Percentiles rank a stretch among this genome's conserved stretches.
These are phyloP conservation scores for Neofusicoccum kwambonambiense DNA, from an alignment of 2,329 filamentous ascomycete species.

Conservation along the genomic window DNA sequence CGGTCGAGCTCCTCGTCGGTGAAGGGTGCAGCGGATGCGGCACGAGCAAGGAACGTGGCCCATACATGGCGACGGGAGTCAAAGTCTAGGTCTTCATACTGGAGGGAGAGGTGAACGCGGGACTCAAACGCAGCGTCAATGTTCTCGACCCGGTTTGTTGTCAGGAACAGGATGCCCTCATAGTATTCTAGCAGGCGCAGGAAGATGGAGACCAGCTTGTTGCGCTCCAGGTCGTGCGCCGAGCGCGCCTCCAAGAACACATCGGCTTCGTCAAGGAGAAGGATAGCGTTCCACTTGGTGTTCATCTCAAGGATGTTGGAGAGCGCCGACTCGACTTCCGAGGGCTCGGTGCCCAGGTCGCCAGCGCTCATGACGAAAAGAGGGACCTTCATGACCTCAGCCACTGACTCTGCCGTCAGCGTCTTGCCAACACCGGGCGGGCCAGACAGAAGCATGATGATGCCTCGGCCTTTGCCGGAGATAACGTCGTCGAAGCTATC, in stretches of 20 bases:
- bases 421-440: slow-evolving; percentile 57
- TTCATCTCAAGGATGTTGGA: slow-evolving; percentile 49
- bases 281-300: slow-evolving; percentile 52
- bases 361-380: slow-evolving; percentile 51
- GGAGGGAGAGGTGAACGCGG: slow-evolving; percentile 27
- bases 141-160: slow-evolving; percentile 31
- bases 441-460: slow-evolving; percentile 52
- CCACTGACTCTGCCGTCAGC: slow-evolving; percentile 36
- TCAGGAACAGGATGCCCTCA: slow-evolving; percentile 31
- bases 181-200: slow-evolving; percentile 45
- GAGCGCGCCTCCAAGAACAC: slow-evolving; percentile 32
- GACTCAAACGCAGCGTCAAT: slow-evolving; percentile 33
- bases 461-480: slow-evolving; percentile 52
- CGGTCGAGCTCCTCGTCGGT: slow-evolving; percentile 13
- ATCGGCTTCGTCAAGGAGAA: slow-evolving; percentile 53
- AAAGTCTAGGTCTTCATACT: slow-evolving; percentile 24
- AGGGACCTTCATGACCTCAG: slow-evolving; percentile 52
- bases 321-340: slow-evolving; percentile 45
- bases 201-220: slow-evolving; percentile 31
- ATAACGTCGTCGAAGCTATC: slow-evolving; percentile 49
- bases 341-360: slow-evolving; percentile 47
- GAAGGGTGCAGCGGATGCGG: slow-evolving; percentile 10
- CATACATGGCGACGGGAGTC: slow-evolving; percentile 21
- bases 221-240: slow-evolving; percentile 29
- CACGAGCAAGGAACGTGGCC: slow-evolving; percentile 19